Evolutionary conservation across 2,329 filamentous ascomycete species (phyloP).

Genomic region (Xylaria sp.): DNA sequence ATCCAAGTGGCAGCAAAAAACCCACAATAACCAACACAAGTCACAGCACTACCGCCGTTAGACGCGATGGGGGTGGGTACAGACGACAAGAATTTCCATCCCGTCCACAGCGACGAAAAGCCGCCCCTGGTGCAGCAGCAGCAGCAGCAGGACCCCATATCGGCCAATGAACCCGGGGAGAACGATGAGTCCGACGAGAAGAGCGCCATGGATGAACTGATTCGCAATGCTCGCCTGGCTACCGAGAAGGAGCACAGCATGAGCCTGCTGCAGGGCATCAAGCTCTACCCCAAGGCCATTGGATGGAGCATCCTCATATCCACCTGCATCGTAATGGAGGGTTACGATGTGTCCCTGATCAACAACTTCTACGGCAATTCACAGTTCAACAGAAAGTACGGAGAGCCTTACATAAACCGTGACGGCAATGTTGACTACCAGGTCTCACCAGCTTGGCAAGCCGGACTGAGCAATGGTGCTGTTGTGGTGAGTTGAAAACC

Average conservation of each 20-base stretch:
- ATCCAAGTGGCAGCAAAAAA: not conserved
- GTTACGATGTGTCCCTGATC: constrained; percentile 81
- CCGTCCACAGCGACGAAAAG: constrained; percentile 21
- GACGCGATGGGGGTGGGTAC: constrained; percentile 24
- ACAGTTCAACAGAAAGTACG: constrained; percentile 64
- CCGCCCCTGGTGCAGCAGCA: constrained; percentile 19
- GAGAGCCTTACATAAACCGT: constrained; percentile 47
- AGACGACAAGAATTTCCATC: constrained; percentile 21
- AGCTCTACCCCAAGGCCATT: constrained; percentile 85
- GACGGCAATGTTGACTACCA: constrained; percentile 53
- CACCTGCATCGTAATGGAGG: constrained; percentile 92
- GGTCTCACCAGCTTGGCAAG: constrained; percentile 66
- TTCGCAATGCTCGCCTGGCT: constrained; percentile 55
- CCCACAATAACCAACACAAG: constrained; percentile 20
- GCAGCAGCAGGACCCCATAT: constrained; percentile 9
- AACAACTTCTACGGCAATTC: constrained; percentile 76
- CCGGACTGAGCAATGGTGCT: constrained; percentile 61
- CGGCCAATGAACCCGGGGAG: constrained; percentile 16
- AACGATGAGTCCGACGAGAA: constrained; percentile 21
- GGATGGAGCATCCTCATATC: constrained; percentile 84
- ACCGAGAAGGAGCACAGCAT: constrained; percentile 70
- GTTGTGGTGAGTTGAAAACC: constrained; percentile 38
- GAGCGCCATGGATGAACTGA: constrained; percentile 42
- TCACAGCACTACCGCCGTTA: constrained; percentile 3
- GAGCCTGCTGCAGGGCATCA: constrained; percentile 77